Percentiles rank a stretch among this genome's conserved stretches.
Evolutionary conservation across 371 early-diverging fungal genomes (phyloP).

Genomic region (Apophysomyces sp.): DNA sequence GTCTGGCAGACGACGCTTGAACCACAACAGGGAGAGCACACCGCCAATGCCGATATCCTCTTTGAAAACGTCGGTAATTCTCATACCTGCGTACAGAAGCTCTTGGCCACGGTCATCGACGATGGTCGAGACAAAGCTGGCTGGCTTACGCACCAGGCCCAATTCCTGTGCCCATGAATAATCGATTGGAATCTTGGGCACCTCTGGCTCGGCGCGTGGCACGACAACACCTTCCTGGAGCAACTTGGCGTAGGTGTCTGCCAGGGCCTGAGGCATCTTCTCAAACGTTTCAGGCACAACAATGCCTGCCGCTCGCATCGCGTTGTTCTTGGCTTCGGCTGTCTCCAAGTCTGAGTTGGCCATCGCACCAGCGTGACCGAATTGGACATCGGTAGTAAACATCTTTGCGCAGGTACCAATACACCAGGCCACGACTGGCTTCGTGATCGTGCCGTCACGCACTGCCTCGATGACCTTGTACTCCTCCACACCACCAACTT

Average conservation of each 20-base stretch:
- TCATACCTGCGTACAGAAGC: conserved; percentile 97
- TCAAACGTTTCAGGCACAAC: conserved; percentile 96
- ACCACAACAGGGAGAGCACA: conserved; percentile 95
- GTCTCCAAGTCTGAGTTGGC: conserved; percentile 97
- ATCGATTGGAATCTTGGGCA: conserved; percentile 99
- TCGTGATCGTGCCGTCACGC: conserved; percentile 83
- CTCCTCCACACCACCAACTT: conserved; percentile 98
- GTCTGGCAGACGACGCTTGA: conserved; percentile 93
- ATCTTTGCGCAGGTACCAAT: conserved; percentile 98
- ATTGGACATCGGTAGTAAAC: conserved; percentile 97
- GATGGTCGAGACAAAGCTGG: conserved; percentile 97
- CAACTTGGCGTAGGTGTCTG: conserved; percentile 75
- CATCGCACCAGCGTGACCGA: conserved; percentile 97
- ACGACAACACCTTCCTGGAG: conserved; percentile 73
- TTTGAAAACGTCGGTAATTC: conserved; percentile 96
- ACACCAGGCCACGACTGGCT: conserved; percentile 98
- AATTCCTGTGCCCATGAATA: conserved; percentile 98
- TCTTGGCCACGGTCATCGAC: conserved; percentile 99
- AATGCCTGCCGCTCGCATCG: conserved; percentile 86
- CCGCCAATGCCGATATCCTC: conserved; percentile 98
- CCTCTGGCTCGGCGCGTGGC: conserved; percentile 83
- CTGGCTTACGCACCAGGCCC: conserved; percentile 98
- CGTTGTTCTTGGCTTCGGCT: conserved; percentile 94
- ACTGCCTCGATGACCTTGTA: conserved; percentile 94
- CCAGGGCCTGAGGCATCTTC: conserved; percentile 83